phyloP scores from a whole-genome alignment of 2,329 filamentous ascomycete species.

The Leptographium wingfieldii region DNA sequence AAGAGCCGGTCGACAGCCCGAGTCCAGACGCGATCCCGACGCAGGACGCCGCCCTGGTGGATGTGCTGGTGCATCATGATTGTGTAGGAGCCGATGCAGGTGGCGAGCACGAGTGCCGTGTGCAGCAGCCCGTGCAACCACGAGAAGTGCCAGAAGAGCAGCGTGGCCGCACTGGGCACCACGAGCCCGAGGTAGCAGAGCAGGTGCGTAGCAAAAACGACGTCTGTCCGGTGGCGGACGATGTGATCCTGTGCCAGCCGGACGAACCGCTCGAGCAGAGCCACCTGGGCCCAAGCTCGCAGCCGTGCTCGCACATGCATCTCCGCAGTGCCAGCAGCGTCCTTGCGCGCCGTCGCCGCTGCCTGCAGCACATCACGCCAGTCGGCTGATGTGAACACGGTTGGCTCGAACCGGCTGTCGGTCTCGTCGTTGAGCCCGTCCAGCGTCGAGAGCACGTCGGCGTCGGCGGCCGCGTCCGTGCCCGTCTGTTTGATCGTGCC shows the following conservation, averaged over 20 bases:
- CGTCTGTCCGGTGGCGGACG: slow-evolving; percentile 56
- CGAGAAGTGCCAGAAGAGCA: slow-evolving; percentile 52
- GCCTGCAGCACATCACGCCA: slow-evolving; percentile 23
- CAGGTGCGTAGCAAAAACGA: slow-evolving; percentile 67
- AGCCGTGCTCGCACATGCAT: not conserved
- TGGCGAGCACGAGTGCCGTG: slow-evolving; percentile 47
- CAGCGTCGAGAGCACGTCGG: slow-evolving; percentile 22
- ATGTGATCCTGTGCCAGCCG: slow-evolving; percentile 34
- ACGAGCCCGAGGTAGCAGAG: slow-evolving; percentile 58
- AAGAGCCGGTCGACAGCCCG: slow-evolving; percentile 48
- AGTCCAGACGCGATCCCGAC: slow-evolving; percentile 28
- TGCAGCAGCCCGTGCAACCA: slow-evolving; percentile 57
- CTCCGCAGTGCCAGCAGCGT: not conserved
- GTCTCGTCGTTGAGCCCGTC: slow-evolving; percentile 28
- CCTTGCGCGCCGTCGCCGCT: slow-evolving; percentile 4
- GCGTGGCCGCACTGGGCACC: slow-evolving; percentile 49
- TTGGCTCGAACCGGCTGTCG: slow-evolving; percentile 29
- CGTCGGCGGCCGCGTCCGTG: slow-evolving; percentile 3
- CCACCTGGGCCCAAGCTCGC: slow-evolving; percentile 34
- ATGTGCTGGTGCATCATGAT: slow-evolving; percentile 80
- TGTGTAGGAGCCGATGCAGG: slow-evolving; percentile 60
- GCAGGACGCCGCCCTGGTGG: slow-evolving; percentile 58
- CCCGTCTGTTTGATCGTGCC: not conserved
- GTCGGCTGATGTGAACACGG: slow-evolving; percentile 30
- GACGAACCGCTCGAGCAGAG: slow-evolving; percentile 48